Base-by-base conservation (phyloP, 257 asterid species). In the Galeopsis tetrahit region DNA sequence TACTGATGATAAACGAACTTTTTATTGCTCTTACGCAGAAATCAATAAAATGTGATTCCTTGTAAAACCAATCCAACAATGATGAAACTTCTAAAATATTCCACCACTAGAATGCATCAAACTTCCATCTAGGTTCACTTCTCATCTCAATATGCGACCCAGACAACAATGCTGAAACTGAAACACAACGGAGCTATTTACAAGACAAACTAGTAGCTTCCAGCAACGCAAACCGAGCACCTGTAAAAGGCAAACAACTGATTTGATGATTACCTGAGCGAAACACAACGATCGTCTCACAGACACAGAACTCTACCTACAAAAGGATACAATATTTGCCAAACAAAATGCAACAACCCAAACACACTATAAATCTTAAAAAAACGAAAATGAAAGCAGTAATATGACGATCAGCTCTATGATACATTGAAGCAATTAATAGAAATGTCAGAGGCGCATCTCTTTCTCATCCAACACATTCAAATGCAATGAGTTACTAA, bases 211-310 rank as follows among this genome's bases (percentile, higher is more conserved):
- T 53, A 61, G 6, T 9, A 7, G 68, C 78, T 57, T 57, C 77
- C 46, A 63, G 52, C 31, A 43, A 48, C 53, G 36, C 69, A 65
- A 75, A 31, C 7, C 38, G n/a, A 48, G 64, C 42, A 31, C 68
- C 79, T 72, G 79, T 39, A 68, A 76, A 39, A 70, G 67, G 61
- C 76, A 69, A 56, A 58, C 34, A 64, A 40, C 78, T 62, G 58
- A 31, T 70, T 13, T 21, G 65, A 67, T 10, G 28, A 69, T 32
- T 13, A 53, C 31, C 77, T 48, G 32, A 51, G 39, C 66, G 8
- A 21, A 56, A 35, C 33, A 4, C 1, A 38, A 28, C n/a, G 1
- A 67, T 44, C 69, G 28, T 38, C 43, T n/a, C 2, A 11, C 3
- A 61, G 17, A 72, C 53, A 40, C 36, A 10, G 8, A 44, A 66